Percentiles rank a stretch among this genome's conserved stretches.
These are phyloP conservation scores for Monilinia laxa DNA, from an alignment of 2,329 filamentous ascomycete species.

Conservation along the genomic window DNA sequence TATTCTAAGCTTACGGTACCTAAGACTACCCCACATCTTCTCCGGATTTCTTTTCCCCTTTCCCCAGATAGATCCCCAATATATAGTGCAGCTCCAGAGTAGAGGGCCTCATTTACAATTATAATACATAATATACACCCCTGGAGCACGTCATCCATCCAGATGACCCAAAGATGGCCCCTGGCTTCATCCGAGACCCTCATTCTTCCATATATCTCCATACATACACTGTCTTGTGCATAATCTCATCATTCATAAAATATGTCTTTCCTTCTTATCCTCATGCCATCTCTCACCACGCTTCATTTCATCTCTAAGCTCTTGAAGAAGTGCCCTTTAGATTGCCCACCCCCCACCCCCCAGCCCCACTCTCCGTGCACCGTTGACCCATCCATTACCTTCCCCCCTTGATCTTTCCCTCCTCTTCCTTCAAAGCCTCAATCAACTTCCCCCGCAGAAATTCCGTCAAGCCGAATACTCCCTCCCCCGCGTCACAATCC, in stretches of 20 bases:
- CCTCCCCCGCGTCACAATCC: constrained; percentile 63
- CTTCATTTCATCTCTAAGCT: no score
- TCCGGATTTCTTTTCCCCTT: constrained; percentile 11
- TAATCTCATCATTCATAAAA: not conserved
- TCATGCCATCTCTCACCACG: no score
- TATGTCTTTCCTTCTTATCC: no score
- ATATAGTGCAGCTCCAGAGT: constrained; percentile 6
- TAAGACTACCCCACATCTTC: constrained; percentile 15
- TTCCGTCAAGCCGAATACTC: constrained; percentile 57
- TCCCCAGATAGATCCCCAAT: constrained; percentile 5
- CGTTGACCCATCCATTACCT: constrained; percentile 24
- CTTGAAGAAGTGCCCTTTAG: no score
- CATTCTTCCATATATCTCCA: not conserved
- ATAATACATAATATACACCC: constrained; percentile 13
- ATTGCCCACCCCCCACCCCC: no score
- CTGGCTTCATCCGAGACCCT: not conserved
- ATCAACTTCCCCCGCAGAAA: constrained; percentile 56
- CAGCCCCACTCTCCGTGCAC: not conserved
- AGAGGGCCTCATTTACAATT: constrained; percentile 2
- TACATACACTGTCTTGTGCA: not conserved
- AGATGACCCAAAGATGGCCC: not conserved
- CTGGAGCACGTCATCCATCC: not conserved
- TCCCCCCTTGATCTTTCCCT: constrained; percentile 39
- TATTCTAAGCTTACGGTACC: constrained; percentile 6
- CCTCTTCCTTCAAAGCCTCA: constrained; percentile 53